phyloP scores from a whole-genome alignment of 208 protist species.

The Trypanosoma vivax region DNA sequence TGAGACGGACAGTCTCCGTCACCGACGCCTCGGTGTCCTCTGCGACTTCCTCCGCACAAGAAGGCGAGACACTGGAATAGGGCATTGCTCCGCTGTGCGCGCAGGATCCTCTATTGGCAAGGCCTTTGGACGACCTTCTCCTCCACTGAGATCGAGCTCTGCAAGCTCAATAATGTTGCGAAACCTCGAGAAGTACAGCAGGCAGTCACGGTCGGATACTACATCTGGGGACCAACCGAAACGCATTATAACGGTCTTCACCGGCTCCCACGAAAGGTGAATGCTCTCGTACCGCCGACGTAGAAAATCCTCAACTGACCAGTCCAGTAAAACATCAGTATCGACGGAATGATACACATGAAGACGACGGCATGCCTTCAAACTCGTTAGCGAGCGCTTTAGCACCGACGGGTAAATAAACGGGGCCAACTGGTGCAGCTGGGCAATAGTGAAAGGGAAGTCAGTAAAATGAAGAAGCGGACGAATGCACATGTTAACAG shows the following conservation, averaged over 20 bases:
- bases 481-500: conserved; percentile 71
- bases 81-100: conserved; percentile 28
- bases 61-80: conserved; percentile 57
- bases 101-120: conserved; percentile 61
- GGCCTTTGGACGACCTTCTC: conserved; percentile 34
- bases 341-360: conserved; percentile 75
- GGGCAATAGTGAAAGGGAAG: conserved; percentile 64
- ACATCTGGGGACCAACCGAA: conserved; percentile 73
- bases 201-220: conserved; percentile 67
- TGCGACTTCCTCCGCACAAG: conserved; percentile 58
- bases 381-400: conserved; percentile 55
- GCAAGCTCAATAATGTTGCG: conserved; percentile 72
- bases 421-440: conserved; percentile 55
- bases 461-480: conserved; percentile 83
- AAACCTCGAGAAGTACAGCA: conserved; percentile 81
- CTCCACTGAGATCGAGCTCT: conserved; percentile 47
- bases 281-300: conserved; percentile 88
- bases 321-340: conserved; percentile 80
- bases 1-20: conserved; percentile 83
- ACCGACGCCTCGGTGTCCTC: conserved; percentile 77
- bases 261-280: conserved; percentile 85
- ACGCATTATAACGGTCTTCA: conserved; percentile 71
- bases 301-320: conserved; percentile 84
- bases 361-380: conserved; percentile 44
- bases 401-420: conserved; percentile 58